Conservation (phyloP, 352 stramenopile species). For the Phytophthora fragariaefolia region DNA sequence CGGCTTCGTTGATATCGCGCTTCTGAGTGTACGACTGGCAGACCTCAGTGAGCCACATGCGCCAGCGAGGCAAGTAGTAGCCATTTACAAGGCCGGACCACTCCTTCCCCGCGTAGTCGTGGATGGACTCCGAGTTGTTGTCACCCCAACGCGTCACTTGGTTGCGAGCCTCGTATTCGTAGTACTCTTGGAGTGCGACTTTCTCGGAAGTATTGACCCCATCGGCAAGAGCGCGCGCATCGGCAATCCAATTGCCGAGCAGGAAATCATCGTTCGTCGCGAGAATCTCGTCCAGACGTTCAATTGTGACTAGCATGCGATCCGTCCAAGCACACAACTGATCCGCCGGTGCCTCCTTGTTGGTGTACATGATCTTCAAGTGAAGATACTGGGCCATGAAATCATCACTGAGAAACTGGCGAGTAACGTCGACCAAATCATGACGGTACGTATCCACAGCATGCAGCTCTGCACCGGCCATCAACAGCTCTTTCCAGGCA, state of each 20-base stretch:
- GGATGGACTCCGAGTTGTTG: constrained; percentile 73
- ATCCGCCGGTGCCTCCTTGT: constrained; percentile 36
- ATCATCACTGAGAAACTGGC: constrained; percentile 73
- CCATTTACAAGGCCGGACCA: constrained; percentile 70
- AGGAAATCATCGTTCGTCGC: constrained; percentile 73
- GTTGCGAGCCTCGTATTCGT: constrained; percentile 86
- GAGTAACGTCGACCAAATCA: constrained; percentile 83
- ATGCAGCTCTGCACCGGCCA: constrained; percentile 46
- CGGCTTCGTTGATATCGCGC: constrained; percentile 59
- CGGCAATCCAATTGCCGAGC: constrained; percentile 72
- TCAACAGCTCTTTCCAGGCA: constrained; percentile 66
- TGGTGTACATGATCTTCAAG: constrained; percentile 57
- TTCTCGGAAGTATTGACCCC: constrained; percentile 20
- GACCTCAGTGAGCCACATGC: constrained; percentile 74
- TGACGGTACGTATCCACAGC: constrained; percentile 68
- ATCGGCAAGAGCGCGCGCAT: constrained; percentile 55
- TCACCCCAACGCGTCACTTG: constrained; percentile 84
- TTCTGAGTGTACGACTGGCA: constrained; percentile 70
- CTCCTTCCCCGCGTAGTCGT: constrained; percentile 83
- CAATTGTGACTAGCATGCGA: constrained; percentile 57
- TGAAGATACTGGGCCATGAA: constrained; percentile 66
- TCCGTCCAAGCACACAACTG: constrained; percentile 50
- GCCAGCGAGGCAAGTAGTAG: constrained; percentile 79
- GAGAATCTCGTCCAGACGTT: constrained; percentile 68
- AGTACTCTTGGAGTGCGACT: constrained; percentile 53